These are phyloP conservation scores for Wickerhamomyces bisporus DNA, from an alignment of 805 yeast species.

Conservation along the genomic window DNA sequence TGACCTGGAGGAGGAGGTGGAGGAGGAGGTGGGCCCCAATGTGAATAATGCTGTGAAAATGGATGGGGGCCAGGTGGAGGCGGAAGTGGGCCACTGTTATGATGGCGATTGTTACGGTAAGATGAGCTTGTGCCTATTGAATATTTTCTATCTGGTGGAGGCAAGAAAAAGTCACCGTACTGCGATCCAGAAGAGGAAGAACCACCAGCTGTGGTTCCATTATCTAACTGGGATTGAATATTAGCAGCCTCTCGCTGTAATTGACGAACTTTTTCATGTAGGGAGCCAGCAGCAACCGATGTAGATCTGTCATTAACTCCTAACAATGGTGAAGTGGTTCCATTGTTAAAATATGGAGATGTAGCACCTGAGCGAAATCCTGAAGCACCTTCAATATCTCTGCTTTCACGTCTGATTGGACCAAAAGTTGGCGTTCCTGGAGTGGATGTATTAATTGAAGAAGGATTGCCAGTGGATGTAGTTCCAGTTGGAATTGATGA, in stretches of 20 bases:
- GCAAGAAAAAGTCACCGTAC: not conserved
- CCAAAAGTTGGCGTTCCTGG: constrained; percentile 4
- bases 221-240: constrained; percentile 16
- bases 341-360: constrained; percentile 12
- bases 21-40: constrained; percentile 2
- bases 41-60: constrained; percentile 3
- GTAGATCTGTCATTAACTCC: constrained; percentile 3
- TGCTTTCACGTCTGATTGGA: constrained; percentile 1
- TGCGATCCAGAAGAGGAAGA: not conserved
- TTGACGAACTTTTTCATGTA: constrained; percentile 19
- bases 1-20: constrained; percentile 1
- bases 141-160: not conserved
- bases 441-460: constrained; percentile 1
- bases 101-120: constrained; percentile 4
- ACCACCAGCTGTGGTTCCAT: constrained; percentile 1
- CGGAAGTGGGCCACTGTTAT: constrained; percentile 1
- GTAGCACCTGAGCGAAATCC: constrained; percentile 8
- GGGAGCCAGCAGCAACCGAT: constrained; percentile 3
- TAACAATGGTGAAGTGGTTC: constrained; percentile 7
- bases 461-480: not conserved
- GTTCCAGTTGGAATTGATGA: not conserved
- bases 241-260: constrained; percentile 20
- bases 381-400: constrained; percentile 2
- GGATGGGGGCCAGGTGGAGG: constrained; percentile 8
- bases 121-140: no score